Conservation (phyloP, 2,329 filamentous ascomycete species). For the Rutstroemia sp. region DNA sequence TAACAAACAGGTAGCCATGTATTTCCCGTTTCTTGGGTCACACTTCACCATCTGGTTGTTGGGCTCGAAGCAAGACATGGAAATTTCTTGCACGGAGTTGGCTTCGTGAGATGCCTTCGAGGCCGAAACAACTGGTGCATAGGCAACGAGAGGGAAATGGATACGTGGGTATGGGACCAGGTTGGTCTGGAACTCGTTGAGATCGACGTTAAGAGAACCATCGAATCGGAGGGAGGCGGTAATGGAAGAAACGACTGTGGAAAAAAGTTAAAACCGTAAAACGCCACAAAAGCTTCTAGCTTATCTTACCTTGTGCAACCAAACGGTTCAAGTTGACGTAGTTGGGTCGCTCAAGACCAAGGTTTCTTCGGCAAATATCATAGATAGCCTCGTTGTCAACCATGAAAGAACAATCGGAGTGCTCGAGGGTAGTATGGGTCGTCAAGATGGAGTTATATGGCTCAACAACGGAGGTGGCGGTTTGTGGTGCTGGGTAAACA, state of each 20-base stretch:
- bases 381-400: slow-evolving; percentile 64
- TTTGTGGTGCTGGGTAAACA: slow-evolving; percentile 56
- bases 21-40: slow-evolving; percentile 58
- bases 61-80: slow-evolving; percentile 49
- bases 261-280: too few relatives aligned
- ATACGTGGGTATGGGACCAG: slow-evolving; percentile 61
- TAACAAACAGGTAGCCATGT: slow-evolving; percentile 60
- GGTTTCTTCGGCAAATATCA: slow-evolving; percentile 57
- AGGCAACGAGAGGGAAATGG: slow-evolving; percentile 59
- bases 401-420: slow-evolving; percentile 61
- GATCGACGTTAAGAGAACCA: slow-evolving; percentile 58
- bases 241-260: slow-evolving; percentile 53
- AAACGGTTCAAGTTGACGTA: slow-evolving; percentile 60
- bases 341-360: slow-evolving; percentile 56
- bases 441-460: slow-evolving; percentile 57
- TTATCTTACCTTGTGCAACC: slow-evolving; percentile 79
- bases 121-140: slow-evolving; percentile 54
- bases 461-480: slow-evolving; percentile 60
- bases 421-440: slow-evolving; percentile 54
- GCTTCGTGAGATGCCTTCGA: slow-evolving; percentile 57
- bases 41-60: slow-evolving; percentile 64
- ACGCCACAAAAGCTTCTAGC: slow-evolving; percentile 41
- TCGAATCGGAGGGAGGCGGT: slow-evolving; percentile 59
- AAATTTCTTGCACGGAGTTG: slow-evolving; percentile 52
- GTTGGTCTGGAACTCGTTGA: slow-evolving; percentile 65